Percentiles rank a stretch among this genome's conserved stretches.
These are phyloP conservation scores for Phyllosticta ampelicida DNA, from an alignment of 2,329 filamentous ascomycete species.

Conservation along the genomic window DNA sequence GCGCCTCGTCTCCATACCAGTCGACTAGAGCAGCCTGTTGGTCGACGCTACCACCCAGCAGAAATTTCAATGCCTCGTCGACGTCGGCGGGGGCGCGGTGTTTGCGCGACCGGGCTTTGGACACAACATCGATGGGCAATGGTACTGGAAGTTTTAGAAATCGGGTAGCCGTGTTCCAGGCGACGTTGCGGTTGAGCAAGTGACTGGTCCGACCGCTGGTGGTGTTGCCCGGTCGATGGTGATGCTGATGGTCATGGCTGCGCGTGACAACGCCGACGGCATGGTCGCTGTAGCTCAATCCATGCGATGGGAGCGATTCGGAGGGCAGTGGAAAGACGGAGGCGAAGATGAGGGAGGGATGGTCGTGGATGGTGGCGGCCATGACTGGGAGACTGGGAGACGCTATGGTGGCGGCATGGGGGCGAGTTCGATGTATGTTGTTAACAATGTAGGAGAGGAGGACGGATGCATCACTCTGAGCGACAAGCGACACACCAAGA, in stretches of 20 bases:
- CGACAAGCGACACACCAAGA: too few relatives aligned
- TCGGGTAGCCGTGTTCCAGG: conserved; percentile 38
- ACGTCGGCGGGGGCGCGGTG: conserved; percentile 18
- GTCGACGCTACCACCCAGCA: conserved; percentile 15
- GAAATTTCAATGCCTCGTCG: conserved; percentile 25
- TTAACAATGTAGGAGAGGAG: not conserved
- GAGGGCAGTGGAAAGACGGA: conserved; percentile 33
- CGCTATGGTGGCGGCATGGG: not conserved
- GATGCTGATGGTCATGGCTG: conserved; percentile 26
- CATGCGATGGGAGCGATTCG: not conserved
- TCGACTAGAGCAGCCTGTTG: conserved; percentile 24
- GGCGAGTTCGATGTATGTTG: not conserved
- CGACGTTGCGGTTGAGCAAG: conserved; percentile 25
- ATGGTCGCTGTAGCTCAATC: not conserved
- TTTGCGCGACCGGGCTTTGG: conserved; percentile 14
- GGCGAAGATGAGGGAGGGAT: conserved; percentile 25
- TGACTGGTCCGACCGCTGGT: not conserved
- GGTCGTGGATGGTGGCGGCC: conserved; percentile 6
- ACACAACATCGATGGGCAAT: conserved; percentile 7
- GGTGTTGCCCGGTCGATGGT: conserved; percentile 17
- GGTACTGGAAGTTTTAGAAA: conserved; percentile 27
- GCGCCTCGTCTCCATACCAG: conserved; percentile 38
- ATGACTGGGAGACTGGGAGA: not conserved
- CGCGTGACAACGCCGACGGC: conserved; percentile 12
- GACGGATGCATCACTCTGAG: not conserved